phyloP scores from a whole-genome alignment of 2,329 filamentous ascomycete species.

The Sporothrix protearum region DNA sequence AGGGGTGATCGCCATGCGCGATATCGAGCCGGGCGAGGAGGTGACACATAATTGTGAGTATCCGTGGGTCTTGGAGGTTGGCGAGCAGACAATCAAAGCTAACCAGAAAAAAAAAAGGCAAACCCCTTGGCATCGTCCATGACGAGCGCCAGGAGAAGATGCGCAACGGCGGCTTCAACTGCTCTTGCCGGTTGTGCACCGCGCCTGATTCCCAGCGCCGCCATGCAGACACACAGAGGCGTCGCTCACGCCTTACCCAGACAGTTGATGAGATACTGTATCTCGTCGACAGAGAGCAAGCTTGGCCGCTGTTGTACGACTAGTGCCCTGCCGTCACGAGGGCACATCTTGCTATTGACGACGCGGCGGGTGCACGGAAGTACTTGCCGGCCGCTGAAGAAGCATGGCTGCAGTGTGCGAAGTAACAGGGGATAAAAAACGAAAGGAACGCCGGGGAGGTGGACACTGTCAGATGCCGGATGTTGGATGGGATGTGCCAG shows the following conservation, averaged over 20 bases:
- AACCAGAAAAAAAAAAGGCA: not conserved
- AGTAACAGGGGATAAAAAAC: not conserved
- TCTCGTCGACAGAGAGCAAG: not conserved
- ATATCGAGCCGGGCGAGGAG: conserved; percentile 27
- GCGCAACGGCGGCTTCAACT: conserved; percentile 7
- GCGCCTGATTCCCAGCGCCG: not conserved
- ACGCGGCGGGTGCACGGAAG: not conserved
- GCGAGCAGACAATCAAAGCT: not conserved
- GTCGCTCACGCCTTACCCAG: not conserved
- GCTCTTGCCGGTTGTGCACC: not conserved
- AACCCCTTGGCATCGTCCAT: not conserved
- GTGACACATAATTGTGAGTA: not conserved
- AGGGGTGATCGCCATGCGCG: conserved; percentile 30
- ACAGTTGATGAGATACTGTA: not conserved
- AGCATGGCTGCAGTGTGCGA: not conserved
- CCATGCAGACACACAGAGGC: not conserved
- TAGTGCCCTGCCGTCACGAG: not conserved
- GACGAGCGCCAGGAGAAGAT: not conserved
- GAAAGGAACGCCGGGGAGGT: too few relatives aligned
- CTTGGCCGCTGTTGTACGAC: not conserved
- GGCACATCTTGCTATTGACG: not conserved
- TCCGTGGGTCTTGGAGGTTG: not conserved
- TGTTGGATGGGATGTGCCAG: not conserved
- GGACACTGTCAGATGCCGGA: not conserved
- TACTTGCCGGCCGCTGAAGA: not conserved